Conservation (phyloP, 352 stramenopile genomes). For the Globisporangium viniferum region DNA sequence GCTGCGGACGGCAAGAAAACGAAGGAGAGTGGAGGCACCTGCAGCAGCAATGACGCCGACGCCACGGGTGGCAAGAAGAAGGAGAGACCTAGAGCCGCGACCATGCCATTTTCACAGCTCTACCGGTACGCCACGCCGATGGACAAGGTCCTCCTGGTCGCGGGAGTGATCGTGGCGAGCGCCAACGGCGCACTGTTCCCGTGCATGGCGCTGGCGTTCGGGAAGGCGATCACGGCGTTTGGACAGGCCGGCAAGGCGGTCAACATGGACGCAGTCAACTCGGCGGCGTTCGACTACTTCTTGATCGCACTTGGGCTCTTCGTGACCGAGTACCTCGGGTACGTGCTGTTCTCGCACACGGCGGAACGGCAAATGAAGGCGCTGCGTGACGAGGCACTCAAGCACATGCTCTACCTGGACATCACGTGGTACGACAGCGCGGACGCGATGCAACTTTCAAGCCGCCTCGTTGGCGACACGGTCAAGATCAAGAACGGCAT, state of each 20-base stretch:
- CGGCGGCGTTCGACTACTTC: constrained; percentile 26
- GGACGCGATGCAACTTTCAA: constrained; percentile 43
- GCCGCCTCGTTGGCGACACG: constrained; percentile 39
- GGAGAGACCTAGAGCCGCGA: no score
- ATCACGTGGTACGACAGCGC: constrained; percentile 49
- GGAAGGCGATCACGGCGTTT: constrained; percentile 38
- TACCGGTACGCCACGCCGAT: constrained; percentile 31
- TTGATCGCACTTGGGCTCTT: constrained; percentile 34
- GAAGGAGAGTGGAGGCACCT: no score
- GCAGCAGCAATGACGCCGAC: no score
- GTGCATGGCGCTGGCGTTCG: constrained; percentile 51
- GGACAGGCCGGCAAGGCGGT: constrained; percentile 7
- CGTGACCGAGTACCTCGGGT: constrained; percentile 27
- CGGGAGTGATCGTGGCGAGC: constrained; percentile 26
- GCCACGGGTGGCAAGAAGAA: no score
- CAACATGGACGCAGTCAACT: constrained; percentile 25
- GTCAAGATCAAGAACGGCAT: constrained; percentile 60
- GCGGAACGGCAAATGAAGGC: constrained; percentile 47
- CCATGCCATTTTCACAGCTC: constrained; percentile 5
- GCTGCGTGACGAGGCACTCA: constrained; percentile 27
- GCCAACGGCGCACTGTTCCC: constrained; percentile 46
- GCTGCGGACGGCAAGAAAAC: no score
- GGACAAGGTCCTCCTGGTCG: constrained; percentile 27
- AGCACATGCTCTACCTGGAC: constrained; percentile 48
- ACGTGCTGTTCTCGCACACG: constrained; percentile 22